Base-by-base conservation (phyloP, 129 eudicot species). In the Flaveria sonorensis region DNA sequence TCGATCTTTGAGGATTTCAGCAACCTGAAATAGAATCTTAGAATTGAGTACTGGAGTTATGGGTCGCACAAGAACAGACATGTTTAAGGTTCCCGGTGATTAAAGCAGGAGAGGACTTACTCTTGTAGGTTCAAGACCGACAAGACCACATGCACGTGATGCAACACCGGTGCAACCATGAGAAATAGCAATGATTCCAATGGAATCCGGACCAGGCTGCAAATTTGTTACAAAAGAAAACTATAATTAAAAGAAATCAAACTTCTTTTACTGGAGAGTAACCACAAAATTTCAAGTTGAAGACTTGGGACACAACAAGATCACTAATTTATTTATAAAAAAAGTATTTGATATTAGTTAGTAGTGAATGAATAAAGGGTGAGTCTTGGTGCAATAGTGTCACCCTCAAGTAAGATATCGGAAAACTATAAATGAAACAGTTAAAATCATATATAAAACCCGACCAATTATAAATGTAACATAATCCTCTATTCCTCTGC, bases 181-280 rank as follows among this genome's bases (percentile, higher is more conserved):
- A 86, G 98, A 92, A 88, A 92, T 92, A 80, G 98, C 96, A 72
- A 92, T 82, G 98, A 92, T 92, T 89, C 98, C 98, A 86, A 88
- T 87, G 89, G 98, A 92, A 92, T 92, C 98, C 98, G 98, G 98
- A 92, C 98, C 98, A 92, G 98, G 98, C 98, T 92, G 84, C 80
- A 71, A 73, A 7, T 21, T 52, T 14, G 62, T 56, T 55, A 70
- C 82, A 28, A 9, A 14, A 42, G 6, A 45, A 69, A 20, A 62
- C 63, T 75, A 50, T 40, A 63, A 4, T 36, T 0, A 68, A 21
- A 10, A 46, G 45, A 19, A 55, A 20, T 19, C 7, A 12, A 39
- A 23, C 50, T 53, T 53, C 13, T 20, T 72, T 75, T 2, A 40
- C 26, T 28, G 14, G 14, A 48, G 3, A 52, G 39, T 3, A 55